phyloP scores from a whole-genome alignment of 257 asterid species.

The Solanum lycopersicoides region DNA sequence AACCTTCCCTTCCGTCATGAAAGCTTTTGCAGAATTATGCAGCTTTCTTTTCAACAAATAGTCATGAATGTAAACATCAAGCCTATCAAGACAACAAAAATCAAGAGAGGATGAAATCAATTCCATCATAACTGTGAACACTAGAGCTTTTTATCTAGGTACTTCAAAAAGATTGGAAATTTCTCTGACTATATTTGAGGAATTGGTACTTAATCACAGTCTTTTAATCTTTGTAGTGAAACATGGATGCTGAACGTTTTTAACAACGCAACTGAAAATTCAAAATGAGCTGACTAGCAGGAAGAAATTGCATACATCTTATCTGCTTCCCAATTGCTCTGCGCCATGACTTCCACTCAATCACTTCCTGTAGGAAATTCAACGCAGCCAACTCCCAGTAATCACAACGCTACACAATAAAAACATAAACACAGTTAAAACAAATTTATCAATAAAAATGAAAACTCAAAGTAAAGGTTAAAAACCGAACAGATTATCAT shows the following conservation, averaged over 20 bases:
- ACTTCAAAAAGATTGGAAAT: background rate
- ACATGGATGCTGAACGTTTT: background rate
- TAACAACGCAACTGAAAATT: background rate
- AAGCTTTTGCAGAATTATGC: conserved; percentile 89
- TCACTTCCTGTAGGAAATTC: conserved; percentile 5
- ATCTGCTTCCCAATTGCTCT: conserved; percentile 99
- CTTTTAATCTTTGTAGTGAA: background rate
- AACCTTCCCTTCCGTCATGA: conserved; percentile 98
- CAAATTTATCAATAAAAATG: background rate
- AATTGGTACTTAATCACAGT: background rate
- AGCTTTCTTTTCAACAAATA: conserved; percentile 84
- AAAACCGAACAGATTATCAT: background rate
- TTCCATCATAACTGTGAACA: background rate
- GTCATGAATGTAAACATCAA: conserved; percentile 98
- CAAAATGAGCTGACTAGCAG: background rate
- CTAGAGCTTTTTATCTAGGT: background rate
- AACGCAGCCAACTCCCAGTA: conserved; percentile 1
- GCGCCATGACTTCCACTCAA: conserved; percentile 55
- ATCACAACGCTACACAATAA: conserved; percentile 16
- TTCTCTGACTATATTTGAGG: background rate
- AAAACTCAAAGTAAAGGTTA: background rate
- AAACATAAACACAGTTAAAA: background rate
- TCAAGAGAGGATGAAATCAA: background rate
- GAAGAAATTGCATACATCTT: conserved; percentile 51
- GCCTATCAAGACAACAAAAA: conserved; percentile 43